Base-by-base conservation (phyloP, 805 yeast species). In the Ogataea minuta region DNA sequence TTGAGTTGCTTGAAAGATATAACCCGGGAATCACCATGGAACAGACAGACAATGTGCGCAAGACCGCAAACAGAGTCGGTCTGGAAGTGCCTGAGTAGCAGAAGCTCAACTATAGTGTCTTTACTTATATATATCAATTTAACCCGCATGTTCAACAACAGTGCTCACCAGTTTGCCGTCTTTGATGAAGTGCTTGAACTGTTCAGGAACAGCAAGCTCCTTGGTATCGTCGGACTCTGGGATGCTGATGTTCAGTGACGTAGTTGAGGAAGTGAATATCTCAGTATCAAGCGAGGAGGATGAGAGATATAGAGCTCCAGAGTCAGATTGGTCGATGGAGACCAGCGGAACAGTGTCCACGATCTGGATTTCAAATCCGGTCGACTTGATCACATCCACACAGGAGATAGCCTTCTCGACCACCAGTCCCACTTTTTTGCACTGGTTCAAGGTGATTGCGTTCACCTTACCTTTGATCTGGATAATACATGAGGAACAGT, bases 381-480 rank as follows among this genome's bases (percentile, higher is more conserved):
- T 66, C 41, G 89, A 80, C 65, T 89, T 89, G 63, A 91, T 86
- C 40, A 91, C 69, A 48, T 91, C 98, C 39, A 91, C 71, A 30
- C 96, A 93, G 5, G 96, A 80, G 34, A 93, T 85, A 54, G 88
- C 77, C 20, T 84, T 75, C 45, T 93, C 98, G 25, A 89, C 73
- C 23, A 93, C 83, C 20, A 93, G 68, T 8, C 89, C 96, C 23
- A 81, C 74, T 45, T 79, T 79, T 23, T 67, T 68, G 53, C 95
- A 79, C 41, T 82, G 82, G 46, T 83, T 81, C 46, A 93, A 56
- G 2, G 96, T 77, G 39, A 93, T 76, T 1, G 96, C 93, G 54
- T 88, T 90, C 35, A 87, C 90, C 61, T 93, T 93, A 43, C 98
- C 99, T 61, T 79, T 81, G 56, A 93, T 70, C 60, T 86, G 93